Conservation (phyloP, 2,329 filamentous ascomycete species). For the Trichophyton rubrum region DNA sequence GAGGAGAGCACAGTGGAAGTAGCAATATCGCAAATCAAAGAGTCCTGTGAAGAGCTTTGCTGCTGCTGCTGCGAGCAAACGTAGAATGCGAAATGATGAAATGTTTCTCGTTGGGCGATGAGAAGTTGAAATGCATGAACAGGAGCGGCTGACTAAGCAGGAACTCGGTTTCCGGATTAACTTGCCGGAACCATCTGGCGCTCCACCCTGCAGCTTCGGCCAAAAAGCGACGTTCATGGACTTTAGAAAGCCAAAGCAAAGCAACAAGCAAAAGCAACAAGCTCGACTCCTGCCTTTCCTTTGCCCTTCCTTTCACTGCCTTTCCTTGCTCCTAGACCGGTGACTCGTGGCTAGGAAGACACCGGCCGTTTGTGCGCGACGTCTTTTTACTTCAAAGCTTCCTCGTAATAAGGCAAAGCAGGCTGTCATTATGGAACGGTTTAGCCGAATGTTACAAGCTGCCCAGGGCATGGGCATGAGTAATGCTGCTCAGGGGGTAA, state of each 20-base stretch:
- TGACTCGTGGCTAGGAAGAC: background rate
- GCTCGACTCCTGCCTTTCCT: background rate
- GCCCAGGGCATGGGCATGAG: slow-evolving; percentile 49
- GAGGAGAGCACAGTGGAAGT: background rate
- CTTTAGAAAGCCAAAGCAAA: no score
- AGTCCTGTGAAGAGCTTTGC: background rate
- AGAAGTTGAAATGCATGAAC: background rate
- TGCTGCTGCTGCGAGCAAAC: background rate
- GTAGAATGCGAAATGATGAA: background rate
- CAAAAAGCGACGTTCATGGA: no score
- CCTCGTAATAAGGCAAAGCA: background rate
- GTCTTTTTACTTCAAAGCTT: background rate
- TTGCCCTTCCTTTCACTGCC: background rate
- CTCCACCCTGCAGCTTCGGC: no score
- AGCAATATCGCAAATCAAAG: background rate
- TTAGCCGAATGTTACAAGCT: slow-evolving; percentile 73
- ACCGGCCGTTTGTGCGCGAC: background rate
- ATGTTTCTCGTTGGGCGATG: background rate
- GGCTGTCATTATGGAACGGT: slow-evolving; percentile 61
- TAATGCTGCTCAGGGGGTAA: slow-evolving; percentile 27
- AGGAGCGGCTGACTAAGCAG: background rate
- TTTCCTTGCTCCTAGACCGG: background rate
- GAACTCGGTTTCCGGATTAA: background rate
- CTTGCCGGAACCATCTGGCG: background rate
- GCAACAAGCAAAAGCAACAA: background rate